These are phyloP conservation scores for Pneumocystis jirovecii DNA, from an alignment of 1,139 yeast species.

Conservation along the genomic window DNA sequence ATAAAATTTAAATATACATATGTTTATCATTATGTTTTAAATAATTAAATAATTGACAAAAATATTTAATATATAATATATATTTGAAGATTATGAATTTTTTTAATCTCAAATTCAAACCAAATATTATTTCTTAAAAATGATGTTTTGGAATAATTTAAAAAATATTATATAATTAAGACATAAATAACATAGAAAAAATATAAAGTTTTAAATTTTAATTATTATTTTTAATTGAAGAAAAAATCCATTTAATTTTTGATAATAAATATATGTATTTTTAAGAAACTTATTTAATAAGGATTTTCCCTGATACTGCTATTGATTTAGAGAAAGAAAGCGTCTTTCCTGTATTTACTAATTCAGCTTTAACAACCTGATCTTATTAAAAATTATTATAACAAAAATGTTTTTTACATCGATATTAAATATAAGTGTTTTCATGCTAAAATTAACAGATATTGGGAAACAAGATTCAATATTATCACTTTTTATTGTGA, in stretches of 20 bases:
- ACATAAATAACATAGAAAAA: not conserved
- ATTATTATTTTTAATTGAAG: too few species aligned
- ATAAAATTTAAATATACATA: too few species aligned
- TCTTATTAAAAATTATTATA: not conserved
- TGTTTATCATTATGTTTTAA: too few species aligned
- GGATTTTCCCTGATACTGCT: not conserved
- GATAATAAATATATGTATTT: not conserved
- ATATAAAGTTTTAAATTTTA: not conserved
- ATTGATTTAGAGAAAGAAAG: not conserved
- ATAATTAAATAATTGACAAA: not conserved
- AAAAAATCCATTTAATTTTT: not conserved
- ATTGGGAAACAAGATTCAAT: not conserved
- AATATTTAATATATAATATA: not conserved
- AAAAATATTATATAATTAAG: not conserved
- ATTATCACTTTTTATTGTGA: not conserved
- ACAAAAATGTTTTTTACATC: not conserved
- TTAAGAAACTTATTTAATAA: not conserved
- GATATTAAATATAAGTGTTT: not conserved
- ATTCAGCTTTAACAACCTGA: not conserved
- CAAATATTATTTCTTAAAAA: not conserved
- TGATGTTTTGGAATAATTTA: not conserved
- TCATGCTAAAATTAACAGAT: not conserved
- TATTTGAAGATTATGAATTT: not conserved
- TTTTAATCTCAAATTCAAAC: too few species aligned
- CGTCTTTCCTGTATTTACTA: not conserved